Evolutionary conservation across 345 rosid genomes (phyloP), one percentile per base, ranked within the genome.

Genomic region (Gossypium ekmanianum): DNA sequence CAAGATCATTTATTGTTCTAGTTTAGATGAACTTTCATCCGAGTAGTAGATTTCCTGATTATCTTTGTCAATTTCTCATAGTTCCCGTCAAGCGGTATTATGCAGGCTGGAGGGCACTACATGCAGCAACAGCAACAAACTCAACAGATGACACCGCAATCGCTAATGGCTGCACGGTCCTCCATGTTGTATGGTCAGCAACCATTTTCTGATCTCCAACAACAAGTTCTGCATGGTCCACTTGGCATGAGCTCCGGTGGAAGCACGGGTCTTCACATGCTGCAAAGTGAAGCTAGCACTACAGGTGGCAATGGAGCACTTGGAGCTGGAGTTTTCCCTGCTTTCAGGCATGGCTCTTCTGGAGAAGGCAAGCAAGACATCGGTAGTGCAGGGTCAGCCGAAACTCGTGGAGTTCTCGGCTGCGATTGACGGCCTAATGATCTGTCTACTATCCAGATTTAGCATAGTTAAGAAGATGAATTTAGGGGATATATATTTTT

Each of bases 181-280:
- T 93, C 99, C 61, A 91, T 92, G 97, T 26, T 92, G 81, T 96
- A 93, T 75, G 71, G 87, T 27, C 98, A 93, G 79, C 98, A 91
- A 75, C 94, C 89, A 67, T 88, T 69, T 72, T 85, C 95, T 8
- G 86, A 88, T 1, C 87, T 92, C 76, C 98, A 93, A 74, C 98
- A 94, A 72, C 98, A 90, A 81, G 88, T 88, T 10, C 72, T 96
- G 84, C 97, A 96, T 44, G 74, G 90, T 84, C 98, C 92, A 85
- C 97, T 93, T 1, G 97, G 97, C 77, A 93, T 93, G 91, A 89
- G 86, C 82, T 92, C 93, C 0, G 87, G 86, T n/a, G 92, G 89
- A 74, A 82, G 84, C 74, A 44, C 87, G 1, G 96, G 93, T 44
- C 86, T 91, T 48, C 85, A 86, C 85, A 79, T 89, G 81, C 82